Evolutionary conservation across 139 green algal genomes (phyloP), one percentile per base, ranked within the genome.

Genomic region (Picochlorum sp.): DNA sequence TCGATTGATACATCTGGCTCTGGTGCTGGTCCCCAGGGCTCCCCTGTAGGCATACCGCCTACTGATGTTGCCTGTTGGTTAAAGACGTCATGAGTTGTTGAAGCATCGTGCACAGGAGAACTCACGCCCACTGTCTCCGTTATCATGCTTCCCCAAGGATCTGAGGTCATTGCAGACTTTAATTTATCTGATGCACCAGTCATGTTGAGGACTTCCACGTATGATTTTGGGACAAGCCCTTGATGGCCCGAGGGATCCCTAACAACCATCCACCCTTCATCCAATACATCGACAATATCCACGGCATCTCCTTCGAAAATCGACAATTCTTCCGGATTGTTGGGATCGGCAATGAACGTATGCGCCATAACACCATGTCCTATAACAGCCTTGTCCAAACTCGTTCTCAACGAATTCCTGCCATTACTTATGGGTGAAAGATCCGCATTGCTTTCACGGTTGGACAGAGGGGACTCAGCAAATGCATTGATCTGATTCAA

Each of bases 261-360:
- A 16, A 74, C 67, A 26, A 74, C 36, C 40, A 65, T 58, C 67
- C 67, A 74, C 13, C 67, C 67, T 47, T 47, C 39, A 20, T 69
- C 61, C 5, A 39, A 33, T 18, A 68, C 60, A 5, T 74, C 67
- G 20, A 74, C 35, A n/a, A 74, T 35, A 26, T 69, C 67, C 18
- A 74, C 66, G 40, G 43, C 35, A 50, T 74, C 67, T 0, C 67
- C 67, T 39, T 74, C 67, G 33, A 74, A 74, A 53, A 74, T 57
- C 13, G 60, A 69, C 30, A 74, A 44, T 59, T 74, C 67, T 37
- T 74, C 67, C 2, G 67, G 52, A 30, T 74, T 50, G 30, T 47
- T 60, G 51, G 65, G 62, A 37, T 69, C 67, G 4, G 60, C 67
- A 30, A 74, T 55, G 40, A 74, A 74, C 7, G 55, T 74, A 43